phyloP scores from a whole-genome alignment of 306 rosid species.

The Cucumis cinereus region DNA sequence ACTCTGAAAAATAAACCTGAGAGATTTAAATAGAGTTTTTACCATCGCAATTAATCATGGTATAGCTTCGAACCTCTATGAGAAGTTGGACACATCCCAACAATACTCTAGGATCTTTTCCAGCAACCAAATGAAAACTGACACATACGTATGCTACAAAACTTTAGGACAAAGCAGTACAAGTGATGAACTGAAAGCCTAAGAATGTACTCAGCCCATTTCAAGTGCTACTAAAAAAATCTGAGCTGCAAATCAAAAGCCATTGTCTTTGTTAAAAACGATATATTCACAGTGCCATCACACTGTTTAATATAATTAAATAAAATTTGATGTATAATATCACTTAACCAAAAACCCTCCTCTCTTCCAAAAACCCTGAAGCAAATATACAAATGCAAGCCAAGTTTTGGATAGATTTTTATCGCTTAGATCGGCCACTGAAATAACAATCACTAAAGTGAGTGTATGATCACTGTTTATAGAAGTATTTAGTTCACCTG shows the following conservation, averaged over 20 bases:
- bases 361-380: not conserved
- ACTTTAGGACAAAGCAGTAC: not conserved
- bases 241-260: not conserved
- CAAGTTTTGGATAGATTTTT: not conserved
- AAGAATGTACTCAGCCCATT: not conserved
- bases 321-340: not conserved
- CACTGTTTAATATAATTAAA: not conserved
- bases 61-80: not conserved
- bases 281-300: not conserved
- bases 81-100: not conserved
- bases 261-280: not conserved
- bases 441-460: not conserved
- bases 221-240: not conserved
- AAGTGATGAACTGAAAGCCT: not conserved
- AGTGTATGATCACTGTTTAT: not conserved
- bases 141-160: not conserved
- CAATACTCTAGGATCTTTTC: not conserved
- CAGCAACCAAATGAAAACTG: not conserved
- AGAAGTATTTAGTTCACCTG: slow-evolving; percentile 35
- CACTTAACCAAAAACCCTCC: not conserved
- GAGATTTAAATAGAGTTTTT: not conserved
- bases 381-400: not conserved
- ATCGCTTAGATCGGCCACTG: not conserved
- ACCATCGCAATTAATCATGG: not conserved
- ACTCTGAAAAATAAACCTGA: not conserved